These are phyloP conservation scores for Begonia fuchsioides DNA, from an alignment of 306 rosid genomes.

Conservation along the genomic window DNA sequence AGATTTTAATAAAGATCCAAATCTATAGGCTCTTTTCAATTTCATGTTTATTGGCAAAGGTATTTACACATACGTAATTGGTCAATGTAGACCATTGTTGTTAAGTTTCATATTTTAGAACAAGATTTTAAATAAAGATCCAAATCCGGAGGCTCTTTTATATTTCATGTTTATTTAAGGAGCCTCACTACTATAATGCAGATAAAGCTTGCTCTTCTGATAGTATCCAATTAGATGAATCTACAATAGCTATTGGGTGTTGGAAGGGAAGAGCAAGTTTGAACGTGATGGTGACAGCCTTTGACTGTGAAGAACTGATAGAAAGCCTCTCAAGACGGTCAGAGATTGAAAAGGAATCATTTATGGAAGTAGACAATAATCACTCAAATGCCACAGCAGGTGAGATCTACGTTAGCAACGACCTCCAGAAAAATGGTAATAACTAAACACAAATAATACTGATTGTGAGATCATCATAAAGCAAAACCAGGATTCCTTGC, in stretches of 20 bases:
- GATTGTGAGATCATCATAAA: too few relatives aligned
- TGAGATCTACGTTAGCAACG: too few relatives aligned
- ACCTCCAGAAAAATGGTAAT: too few relatives aligned
- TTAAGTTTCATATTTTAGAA: too few relatives aligned
- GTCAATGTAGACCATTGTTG: too few relatives aligned
- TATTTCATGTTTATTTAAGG: background rate
- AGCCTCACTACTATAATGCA: constrained; percentile 17
- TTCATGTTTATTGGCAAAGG: background rate
- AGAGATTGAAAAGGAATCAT: constrained; percentile 26
- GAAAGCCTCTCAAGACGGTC: constrained; percentile 50
- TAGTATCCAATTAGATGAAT: constrained; percentile 40
- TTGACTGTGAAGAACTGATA: constrained; percentile 80
- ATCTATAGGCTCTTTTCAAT: background rate
- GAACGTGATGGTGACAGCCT: constrained; percentile 70
- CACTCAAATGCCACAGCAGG: too few relatives aligned
- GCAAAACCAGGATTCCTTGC: too few relatives aligned
- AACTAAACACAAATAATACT: too few relatives aligned
- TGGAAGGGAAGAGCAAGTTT: constrained; percentile 87
- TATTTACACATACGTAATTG: too few relatives aligned
- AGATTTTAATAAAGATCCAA: background rate
- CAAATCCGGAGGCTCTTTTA: background rate
- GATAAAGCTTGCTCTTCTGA: constrained; percentile 20
- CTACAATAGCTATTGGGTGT: constrained; percentile 93
- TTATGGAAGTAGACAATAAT: too few relatives aligned
- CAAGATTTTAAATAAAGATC: background rate